Conservation (phyloP, 2,329 filamentous ascomycete species). For the Stemphylium beticola region DNA sequence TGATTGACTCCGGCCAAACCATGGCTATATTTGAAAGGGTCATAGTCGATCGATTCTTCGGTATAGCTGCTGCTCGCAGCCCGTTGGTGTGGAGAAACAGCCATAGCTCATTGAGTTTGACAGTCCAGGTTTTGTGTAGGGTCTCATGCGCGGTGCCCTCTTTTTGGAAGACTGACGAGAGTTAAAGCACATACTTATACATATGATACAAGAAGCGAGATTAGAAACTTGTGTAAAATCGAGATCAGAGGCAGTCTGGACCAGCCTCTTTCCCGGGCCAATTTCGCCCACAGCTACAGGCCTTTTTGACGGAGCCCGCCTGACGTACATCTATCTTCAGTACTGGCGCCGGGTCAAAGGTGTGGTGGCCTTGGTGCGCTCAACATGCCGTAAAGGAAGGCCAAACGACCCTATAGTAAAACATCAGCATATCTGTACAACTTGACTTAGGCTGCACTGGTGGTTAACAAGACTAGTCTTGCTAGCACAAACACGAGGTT, state of each 20-base stretch:
- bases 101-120: neutral
- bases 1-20: conserved; percentile 55
- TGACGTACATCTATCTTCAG: neutral
- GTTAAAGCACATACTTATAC: neutral
- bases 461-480: neutral
- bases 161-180: neutral
- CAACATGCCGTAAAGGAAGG: neutral
- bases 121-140: neutral
- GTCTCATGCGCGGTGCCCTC: neutral
- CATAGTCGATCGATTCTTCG: conserved; percentile 10
- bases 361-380: neutral
- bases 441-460: neutral
- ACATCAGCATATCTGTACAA: conserved; percentile 4
- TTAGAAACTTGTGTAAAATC: neutral
- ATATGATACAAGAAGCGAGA: neutral
- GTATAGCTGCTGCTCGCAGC: conserved; percentile 10
- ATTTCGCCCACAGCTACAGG: neutral
- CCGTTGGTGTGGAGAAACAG: neutral
- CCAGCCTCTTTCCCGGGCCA: neutral
- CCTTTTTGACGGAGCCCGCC: no score
- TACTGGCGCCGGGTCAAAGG: neutral
- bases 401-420: neutral
- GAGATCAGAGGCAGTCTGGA: neutral
- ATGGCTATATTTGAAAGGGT: conserved; percentile 44
- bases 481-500: neutral